Percentiles rank a stretch among this genome's conserved stretches.
phyloP scores from a whole-genome alignment of 352 stramenopile genomes.

The Phytophthora podocarpi region DNA sequence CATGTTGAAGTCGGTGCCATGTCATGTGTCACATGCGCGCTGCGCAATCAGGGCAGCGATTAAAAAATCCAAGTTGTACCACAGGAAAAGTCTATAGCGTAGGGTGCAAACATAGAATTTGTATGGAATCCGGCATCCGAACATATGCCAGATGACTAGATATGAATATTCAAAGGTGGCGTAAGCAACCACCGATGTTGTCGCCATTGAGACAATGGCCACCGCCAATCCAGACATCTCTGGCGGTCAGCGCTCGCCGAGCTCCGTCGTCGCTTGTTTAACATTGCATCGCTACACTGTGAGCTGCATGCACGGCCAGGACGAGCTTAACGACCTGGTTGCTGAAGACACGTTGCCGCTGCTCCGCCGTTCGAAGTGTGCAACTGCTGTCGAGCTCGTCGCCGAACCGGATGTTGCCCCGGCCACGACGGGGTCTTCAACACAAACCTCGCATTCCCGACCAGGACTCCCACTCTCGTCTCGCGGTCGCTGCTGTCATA shows the following conservation, averaged over 20 bases:
- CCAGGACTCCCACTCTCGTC: slow-evolving; percentile 20
- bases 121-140: no score
- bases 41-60: slow-evolving; percentile 11
- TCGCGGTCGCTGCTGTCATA: slow-evolving; percentile 7
- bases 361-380: neutral
- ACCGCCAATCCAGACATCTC: neutral
- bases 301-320: neutral
- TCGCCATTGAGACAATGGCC: neutral
- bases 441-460: neutral
- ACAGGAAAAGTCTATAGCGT: no score
- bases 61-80: neutral
- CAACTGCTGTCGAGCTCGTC: slow-evolving; percentile 16
- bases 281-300: neutral
- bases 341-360: neutral
- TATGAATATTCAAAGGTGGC: neutral
- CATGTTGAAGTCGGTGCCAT: slow-evolving; percentile 19
- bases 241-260: slow-evolving; percentile 9
- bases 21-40: neutral
- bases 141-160: neutral
- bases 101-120: no score
- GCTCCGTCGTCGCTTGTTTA: slow-evolving; percentile 7
- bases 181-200: slow-evolving; percentile 8
- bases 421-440: slow-evolving; percentile 20
- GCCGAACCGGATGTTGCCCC: slow-evolving; percentile 1
- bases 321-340: neutral